Percentiles rank a stretch among this genome's conserved stretches.
phyloP scores from a whole-genome alignment of 2,329 filamentous ascomycete genomes.

The Verticillium zaregamsianum region DNA sequence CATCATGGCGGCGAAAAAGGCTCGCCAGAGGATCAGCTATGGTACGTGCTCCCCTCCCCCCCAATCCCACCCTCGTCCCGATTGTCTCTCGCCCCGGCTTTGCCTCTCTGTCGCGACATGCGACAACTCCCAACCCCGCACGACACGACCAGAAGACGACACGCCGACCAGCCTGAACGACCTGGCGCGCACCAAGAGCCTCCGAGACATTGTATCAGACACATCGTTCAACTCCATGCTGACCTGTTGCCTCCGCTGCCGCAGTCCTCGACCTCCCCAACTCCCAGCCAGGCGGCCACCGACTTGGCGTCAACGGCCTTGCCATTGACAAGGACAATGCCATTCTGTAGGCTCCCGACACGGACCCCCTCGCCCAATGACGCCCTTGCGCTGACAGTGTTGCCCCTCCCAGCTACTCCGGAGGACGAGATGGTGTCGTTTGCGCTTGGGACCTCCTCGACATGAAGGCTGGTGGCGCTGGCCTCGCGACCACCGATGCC shows the following conservation, averaged over 20 bases:
- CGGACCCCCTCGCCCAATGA: constrained; percentile 3
- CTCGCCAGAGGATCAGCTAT: constrained; percentile 67
- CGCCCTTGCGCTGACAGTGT: constrained; percentile 10
- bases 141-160: background rate
- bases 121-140: background rate
- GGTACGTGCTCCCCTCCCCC: constrained; percentile 36
- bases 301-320: constrained; percentile 91
- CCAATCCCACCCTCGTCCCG: background rate
- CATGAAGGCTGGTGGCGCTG: constrained; percentile 33
- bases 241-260: constrained; percentile 2
- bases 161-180: background rate
- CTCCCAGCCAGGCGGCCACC: constrained; percentile 69
- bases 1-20: constrained; percentile 58
- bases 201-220: background rate
- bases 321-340: constrained; percentile 79
- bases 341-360: constrained; percentile 65
- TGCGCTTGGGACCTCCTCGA: constrained; percentile 92
- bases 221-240: background rate
- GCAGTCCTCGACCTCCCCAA: constrained; percentile 57
- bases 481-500: constrained; percentile 16
- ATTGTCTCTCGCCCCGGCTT: background rate
- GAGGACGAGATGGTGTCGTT: constrained; percentile 89
- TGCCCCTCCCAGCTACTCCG: constrained; percentile 69
- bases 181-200: background rate
- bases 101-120: background rate